These are phyloP conservation scores for Citrus inodora DNA, from an alignment of 345 rosid genomes.

Conservation along the genomic window DNA sequence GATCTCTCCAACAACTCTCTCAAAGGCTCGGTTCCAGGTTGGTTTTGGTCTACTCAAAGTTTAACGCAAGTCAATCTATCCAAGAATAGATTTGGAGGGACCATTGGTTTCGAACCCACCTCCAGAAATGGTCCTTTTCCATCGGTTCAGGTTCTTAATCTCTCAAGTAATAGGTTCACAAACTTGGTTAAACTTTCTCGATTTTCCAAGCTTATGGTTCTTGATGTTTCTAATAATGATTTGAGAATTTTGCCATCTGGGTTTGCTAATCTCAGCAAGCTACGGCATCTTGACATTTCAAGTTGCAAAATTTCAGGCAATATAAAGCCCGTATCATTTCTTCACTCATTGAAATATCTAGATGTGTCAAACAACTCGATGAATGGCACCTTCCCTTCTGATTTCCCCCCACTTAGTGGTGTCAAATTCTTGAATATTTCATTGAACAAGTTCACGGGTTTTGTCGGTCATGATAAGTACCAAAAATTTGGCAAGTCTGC, in stretches of 20 bases:
- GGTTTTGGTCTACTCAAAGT: slow-evolving; percentile 58
- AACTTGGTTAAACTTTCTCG: slow-evolving; percentile 52
- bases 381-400: slow-evolving; percentile 72
- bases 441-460: slow-evolving; percentile 61
- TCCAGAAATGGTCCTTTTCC: slow-evolving; percentile 33
- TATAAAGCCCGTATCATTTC: slow-evolving; percentile 47
- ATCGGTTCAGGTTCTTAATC: slow-evolving; percentile 46
- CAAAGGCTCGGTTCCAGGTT: slow-evolving; percentile 60
- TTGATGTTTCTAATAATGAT: slow-evolving; percentile 61
- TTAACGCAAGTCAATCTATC: slow-evolving; percentile 47
- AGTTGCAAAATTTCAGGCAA: slow-evolving; percentile 59
- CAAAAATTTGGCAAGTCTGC: slow-evolving; percentile 67
- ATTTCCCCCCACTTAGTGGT: slow-evolving; percentile 58
- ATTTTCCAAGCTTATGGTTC: slow-evolving; percentile 41
- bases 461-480: slow-evolving; percentile 29
- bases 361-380: slow-evolving; percentile 70
- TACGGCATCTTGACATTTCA: slow-evolving; percentile 55
- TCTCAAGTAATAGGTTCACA: slow-evolving; percentile 77
- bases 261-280: slow-evolving; percentile 40
- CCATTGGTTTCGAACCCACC: slow-evolving; percentile 29
- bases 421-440: slow-evolving; percentile 68
- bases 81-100: slow-evolving; percentile 52
- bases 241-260: slow-evolving; percentile 53
- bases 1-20: slow-evolving; percentile 78
- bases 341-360: slow-evolving; percentile 46